Evolutionary conservation across 1,139 yeast species (phyloP), one percentile per base, ranked within the genome.

Genomic region (Blastobotrys elegans): DNA sequence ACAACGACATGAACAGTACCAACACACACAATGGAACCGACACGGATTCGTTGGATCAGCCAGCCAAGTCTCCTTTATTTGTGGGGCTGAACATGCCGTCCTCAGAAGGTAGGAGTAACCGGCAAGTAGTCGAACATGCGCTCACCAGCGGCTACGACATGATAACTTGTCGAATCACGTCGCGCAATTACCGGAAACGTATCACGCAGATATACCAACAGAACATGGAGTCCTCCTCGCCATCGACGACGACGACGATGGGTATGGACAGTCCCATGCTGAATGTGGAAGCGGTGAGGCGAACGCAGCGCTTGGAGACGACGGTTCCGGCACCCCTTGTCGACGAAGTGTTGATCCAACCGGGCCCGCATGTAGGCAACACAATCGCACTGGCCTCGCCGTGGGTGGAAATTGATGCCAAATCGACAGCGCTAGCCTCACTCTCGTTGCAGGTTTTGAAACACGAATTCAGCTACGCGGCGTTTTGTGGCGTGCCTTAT

Each of bases 401-500:
- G 1, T 81, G 86, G 85, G 69, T 80, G 11, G 85, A 81, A 56
- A 64, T 80, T 31, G 86, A 80, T 52, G 72, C 79, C 27, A 65
- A 66, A 20, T 76, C 78, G 57, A 62, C 65, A 0, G 54, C 68
- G 3, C 68, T 76, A 10, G 75, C 81, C 30, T 75, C 73, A 51
- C 66, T 80, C 47, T 76, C 82, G 2, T 64, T 65, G 30, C 80
- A 79, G 54, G 83, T 80, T 4, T 56, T 80, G 22, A 51, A 64
- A 34, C 76, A 79, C 54, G 88, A 82, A 59, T 63, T 80, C 27
- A 68, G 73, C n/a, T 79, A 79, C 56, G 84, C 84, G 1, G 65
- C 70, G 24, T 78, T 73, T 56, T 68, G 80, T 37, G 86, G 86
- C 1, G 53, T 75, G 39, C 67, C 69, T 7, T 74, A 75, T 44